phyloP scores from a whole-genome alignment of 2,329 filamentous ascomycete genomes.

The Aurifilum marmelostoma region DNA sequence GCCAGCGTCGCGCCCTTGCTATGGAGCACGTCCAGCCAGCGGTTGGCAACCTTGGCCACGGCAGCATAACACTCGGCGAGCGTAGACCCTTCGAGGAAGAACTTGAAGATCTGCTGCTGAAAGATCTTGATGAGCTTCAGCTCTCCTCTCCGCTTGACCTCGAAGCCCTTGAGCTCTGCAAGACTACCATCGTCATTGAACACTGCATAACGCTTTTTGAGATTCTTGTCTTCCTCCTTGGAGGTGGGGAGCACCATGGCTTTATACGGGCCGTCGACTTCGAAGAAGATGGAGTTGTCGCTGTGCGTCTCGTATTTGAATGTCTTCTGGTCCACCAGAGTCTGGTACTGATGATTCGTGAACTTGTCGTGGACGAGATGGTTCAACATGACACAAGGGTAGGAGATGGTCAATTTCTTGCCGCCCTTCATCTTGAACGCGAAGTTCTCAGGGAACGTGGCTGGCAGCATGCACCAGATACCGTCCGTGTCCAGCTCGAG shows the following conservation, averaged over 20 bases:
- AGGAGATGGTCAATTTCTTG: slow-evolving; percentile 95
- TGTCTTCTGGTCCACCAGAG: slow-evolving; percentile 73
- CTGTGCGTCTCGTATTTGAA: slow-evolving; percentile 96
- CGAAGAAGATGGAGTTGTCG: slow-evolving; percentile 99
- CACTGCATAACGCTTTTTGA: slow-evolving; percentile 98
- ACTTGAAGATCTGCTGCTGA: slow-evolving; percentile 98
- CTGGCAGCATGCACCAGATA: slow-evolving; percentile 99
- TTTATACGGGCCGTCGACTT: slow-evolving; percentile 95
- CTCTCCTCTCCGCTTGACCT: slow-evolving; percentile 96
- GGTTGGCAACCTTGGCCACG: slow-evolving; percentile 92
- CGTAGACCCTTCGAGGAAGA: slow-evolving; percentile 90
- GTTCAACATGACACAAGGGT: slow-evolving; percentile 98
- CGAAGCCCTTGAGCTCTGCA: slow-evolving; percentile 95
- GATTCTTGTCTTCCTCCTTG: slow-evolving; percentile 98
- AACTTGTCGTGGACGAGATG: slow-evolving; percentile 93
- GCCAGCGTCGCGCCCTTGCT: slow-evolving; percentile 86
- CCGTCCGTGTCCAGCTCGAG: slow-evolving; percentile 96
- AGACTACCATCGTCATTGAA: slow-evolving; percentile 98
- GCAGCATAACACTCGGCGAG: slow-evolving; percentile 86
- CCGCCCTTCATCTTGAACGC: slow-evolving; percentile 91
- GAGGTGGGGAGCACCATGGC: slow-evolving; percentile 97
- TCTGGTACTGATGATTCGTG: slow-evolving; percentile 98
- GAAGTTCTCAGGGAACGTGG: slow-evolving; percentile 96
- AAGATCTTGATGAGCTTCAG: slow-evolving; percentile 99
- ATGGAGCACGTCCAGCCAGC: slow-evolving; percentile 94